Evolutionary conservation across 345 rosid species (phyloP), one percentile per base, ranked within the genome.

Genomic region (Fremontodendron californicum): DNA sequence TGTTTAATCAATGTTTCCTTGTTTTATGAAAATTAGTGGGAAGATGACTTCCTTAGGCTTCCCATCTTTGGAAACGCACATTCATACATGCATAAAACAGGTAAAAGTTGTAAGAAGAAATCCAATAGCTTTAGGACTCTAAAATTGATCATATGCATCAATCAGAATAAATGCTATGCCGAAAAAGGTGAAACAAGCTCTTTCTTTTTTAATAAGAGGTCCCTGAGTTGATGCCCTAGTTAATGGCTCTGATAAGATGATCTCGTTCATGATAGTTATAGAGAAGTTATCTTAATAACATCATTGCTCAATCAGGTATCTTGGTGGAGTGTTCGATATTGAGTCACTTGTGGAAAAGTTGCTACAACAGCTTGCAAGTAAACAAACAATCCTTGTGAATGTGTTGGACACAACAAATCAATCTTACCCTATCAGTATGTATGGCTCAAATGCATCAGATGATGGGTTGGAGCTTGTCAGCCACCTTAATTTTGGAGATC

Each of bases 361-460:
- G 79, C 97, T 95, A 80, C 98, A 95, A 9, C 98, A 95, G 82
- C 96, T 95, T 55, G 97, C 99, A 11, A 95, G 98, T 89, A 89
- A 95, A 84, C 98, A 95, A 85, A 88, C 90, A 12, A 95, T 95
- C 78, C 87, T 91, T 25, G 99, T 95, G 77, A 92, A 93, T 87
- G 99, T 93, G 58, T 90, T 89, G 39, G 99, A 95, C 70, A 93
- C 82, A 37, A 91, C 92, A 31, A 89, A 91, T 79, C 75, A 21
- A 29, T 91, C 98, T 64, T 73, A 80, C 7, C 92, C 97, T 31
- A 93, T 95, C 80, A 95, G 99, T 89, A 95, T 95, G 99, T 95
- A 91, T 69, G 99, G 97, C 77, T 87, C 92, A 78, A 79, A 90
- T 83, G 86, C 80, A 62, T 85, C 87, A 18, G 88, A 82, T 79